Percentiles rank a stretch among this genome's conserved stretches.
Evolutionary conservation across 495 filamentous ascomycete genomes (phyloP).

Genomic region (Aspergillus sclerotiicarbonarius): DNA sequence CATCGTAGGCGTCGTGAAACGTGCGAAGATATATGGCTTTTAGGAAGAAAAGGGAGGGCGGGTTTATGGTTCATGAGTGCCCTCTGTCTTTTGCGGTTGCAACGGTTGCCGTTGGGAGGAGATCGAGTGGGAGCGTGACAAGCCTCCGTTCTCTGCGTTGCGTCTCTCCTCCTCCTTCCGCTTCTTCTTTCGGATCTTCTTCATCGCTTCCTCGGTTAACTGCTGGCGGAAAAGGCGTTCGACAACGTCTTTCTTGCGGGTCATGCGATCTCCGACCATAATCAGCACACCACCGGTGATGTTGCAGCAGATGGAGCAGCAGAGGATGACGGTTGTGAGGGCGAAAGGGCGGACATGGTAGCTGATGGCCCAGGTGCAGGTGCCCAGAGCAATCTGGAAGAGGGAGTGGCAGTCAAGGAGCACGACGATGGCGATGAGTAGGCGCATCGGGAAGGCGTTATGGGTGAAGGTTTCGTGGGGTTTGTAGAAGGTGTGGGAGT

Average conservation of each 20-base stretch:
- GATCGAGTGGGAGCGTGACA: constrained; percentile 5
- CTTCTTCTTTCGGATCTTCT: constrained; percentile 64
- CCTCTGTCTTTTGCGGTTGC: neutral
- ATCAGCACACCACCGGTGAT: constrained; percentile 70
- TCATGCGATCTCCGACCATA: constrained; percentile 64
- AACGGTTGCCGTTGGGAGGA: neutral
- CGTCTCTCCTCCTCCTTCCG: constrained; percentile 41
- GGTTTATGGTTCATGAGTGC: neutral
- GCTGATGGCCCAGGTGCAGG: constrained; percentile 70
- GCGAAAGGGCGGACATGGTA: constrained; percentile 62
- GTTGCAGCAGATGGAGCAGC: constrained; percentile 71
- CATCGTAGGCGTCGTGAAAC: neutral
- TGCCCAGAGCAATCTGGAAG: constrained; percentile 72
- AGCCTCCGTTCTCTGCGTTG: constrained; percentile 1
- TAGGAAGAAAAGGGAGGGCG: neutral
- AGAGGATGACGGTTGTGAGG: constrained; percentile 74
- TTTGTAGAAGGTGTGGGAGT: constrained; percentile 80
- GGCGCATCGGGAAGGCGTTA: constrained; percentile 68
- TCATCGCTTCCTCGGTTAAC: constrained; percentile 69
- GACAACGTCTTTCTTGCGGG: constrained; percentile 78
- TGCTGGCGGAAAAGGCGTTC: constrained; percentile 71
- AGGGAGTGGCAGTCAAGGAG: constrained; percentile 73
- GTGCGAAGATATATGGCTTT: neutral
- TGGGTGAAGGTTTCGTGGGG: constrained; percentile 80
- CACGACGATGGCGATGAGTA: constrained; percentile 68